These are phyloP conservation scores for Colletotrichum magnum DNA, from an alignment of 2,329 filamentous ascomycete species.

Conservation along the genomic window DNA sequence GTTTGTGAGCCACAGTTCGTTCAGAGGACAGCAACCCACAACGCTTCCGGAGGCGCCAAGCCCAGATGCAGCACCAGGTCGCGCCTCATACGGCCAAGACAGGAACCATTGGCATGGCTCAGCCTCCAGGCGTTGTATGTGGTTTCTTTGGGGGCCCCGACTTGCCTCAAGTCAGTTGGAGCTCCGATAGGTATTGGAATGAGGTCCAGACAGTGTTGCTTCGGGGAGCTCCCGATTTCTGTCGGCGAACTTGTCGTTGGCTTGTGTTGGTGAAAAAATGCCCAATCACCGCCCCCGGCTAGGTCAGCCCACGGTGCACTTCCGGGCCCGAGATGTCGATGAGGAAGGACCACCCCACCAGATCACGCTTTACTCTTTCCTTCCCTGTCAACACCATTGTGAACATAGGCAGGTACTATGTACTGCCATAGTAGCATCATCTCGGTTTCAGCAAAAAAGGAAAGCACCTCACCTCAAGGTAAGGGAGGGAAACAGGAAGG, in stretches of 20 bases:
- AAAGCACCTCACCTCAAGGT: too few species aligned
- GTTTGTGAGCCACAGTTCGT: not conserved
- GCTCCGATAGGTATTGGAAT: too few species aligned
- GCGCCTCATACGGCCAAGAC: slow-evolving; percentile 15
- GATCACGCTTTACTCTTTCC: slow-evolving; percentile 9
- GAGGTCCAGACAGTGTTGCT: too few species aligned
- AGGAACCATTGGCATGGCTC: slow-evolving; percentile 19
- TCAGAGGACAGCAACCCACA: too few species aligned
- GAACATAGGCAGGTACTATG: not conserved
- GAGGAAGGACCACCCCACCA: slow-evolving; percentile 12
- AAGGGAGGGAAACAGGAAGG: too few species aligned
- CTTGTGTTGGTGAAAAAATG: not conserved
- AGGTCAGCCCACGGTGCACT: slow-evolving; percentile 23
- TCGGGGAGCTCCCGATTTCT: too few species aligned
- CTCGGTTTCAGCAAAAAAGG: too few species aligned
- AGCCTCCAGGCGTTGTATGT: too few species aligned
- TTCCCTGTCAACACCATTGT: slow-evolving; percentile 30
- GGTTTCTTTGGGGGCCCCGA: too few species aligned
- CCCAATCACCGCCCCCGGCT: slow-evolving; percentile 29
- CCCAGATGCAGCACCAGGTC: slow-evolving; percentile 3
- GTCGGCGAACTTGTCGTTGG: not conserved
- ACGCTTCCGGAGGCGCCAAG: not conserved
- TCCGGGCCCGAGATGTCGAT: slow-evolving; percentile 14
- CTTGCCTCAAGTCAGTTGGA: too few species aligned
- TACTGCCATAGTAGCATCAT: too few species aligned